Percentiles rank a stretch among this genome's conserved stretches.
Evolutionary conservation across 2,329 filamentous ascomycete genomes (phyloP).

Genomic region (Verticillium nonalfalfae): DNA sequence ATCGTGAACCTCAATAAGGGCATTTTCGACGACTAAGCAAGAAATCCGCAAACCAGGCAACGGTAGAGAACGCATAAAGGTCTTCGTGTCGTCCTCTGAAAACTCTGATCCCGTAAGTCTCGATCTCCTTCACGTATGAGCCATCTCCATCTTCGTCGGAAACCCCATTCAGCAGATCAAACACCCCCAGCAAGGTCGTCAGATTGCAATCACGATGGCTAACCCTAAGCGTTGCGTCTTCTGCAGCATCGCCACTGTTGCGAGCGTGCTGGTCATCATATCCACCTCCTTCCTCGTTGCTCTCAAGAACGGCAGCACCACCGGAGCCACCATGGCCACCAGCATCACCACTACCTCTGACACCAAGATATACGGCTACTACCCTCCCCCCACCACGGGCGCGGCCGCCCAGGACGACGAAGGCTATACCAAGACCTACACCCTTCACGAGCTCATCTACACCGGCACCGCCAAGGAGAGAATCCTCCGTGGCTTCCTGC

Average conservation of each 20-base stretch:
- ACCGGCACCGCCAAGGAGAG: neutral
- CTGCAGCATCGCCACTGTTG: neutral
- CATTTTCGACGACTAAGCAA: too few relatives aligned
- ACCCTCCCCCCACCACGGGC: neutral
- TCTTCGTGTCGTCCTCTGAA: too few relatives aligned
- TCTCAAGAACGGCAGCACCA: neutral
- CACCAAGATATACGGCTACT: neutral
- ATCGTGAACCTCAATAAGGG: too few relatives aligned
- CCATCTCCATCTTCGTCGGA: too few relatives aligned
- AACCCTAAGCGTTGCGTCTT: neutral
- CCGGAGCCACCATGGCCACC: neutral
- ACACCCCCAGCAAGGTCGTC: neutral
- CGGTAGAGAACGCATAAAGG: too few relatives aligned
- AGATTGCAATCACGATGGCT: neutral
- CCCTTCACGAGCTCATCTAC: neutral
- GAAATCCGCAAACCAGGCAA: too few relatives aligned
- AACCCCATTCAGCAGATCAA: neutral
- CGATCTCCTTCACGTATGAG: too few relatives aligned
- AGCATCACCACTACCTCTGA: neutral
- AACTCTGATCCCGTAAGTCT: too few relatives aligned
- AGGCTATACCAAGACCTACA: neutral
- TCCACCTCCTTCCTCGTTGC: neutral
- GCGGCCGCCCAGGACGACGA: neutral
- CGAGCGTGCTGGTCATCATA: neutral
- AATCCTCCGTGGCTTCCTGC: conserved; percentile 9